Percentiles rank a stretch among this genome's conserved stretches.
Evolutionary conservation across 805 yeast species (phyloP).

Genomic region (Tetrapisispora phaffii): DNA sequence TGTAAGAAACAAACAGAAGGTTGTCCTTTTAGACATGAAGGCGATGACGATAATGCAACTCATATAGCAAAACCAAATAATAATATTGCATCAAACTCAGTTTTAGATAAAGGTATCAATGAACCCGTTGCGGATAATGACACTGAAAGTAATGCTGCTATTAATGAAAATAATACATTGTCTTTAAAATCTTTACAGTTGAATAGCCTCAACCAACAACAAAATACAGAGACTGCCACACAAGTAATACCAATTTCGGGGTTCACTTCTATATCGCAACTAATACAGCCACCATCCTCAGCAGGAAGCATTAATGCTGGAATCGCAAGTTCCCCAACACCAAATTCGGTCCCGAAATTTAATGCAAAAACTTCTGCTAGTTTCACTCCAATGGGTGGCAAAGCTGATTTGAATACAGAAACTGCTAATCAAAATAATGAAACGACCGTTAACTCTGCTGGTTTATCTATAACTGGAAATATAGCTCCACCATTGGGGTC

Average conservation of each 20-base stretch:
- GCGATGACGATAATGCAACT: slow-evolving; percentile 19
- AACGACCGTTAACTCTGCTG: neutral
- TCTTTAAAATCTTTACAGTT: neutral
- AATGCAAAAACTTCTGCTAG: slow-evolving; percentile 47
- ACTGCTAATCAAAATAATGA: neutral
- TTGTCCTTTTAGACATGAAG: slow-evolving; percentile 68
- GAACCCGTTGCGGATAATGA: slow-evolving; percentile 80
- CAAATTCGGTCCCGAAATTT: slow-evolving; percentile 30
- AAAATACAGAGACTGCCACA: neutral
- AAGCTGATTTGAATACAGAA: slow-evolving; percentile 2
- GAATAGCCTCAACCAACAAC: neutral
- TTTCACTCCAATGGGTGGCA: slow-evolving; percentile 36
- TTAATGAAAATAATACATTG: slow-evolving; percentile 41
- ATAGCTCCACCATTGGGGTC: slow-evolving; percentile 2
- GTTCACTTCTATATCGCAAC: neutral
- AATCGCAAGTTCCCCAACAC: slow-evolving; percentile 5
- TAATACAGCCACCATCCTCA: neutral
- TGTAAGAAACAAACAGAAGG: slow-evolving; percentile 85
- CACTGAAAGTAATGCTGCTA: slow-evolving; percentile 76
- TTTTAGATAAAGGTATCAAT: slow-evolving; percentile 71
- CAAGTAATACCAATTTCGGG: neutral
- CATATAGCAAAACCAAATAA: slow-evolving; percentile 24
- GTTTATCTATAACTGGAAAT: neutral
- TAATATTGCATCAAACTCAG: slow-evolving; percentile 57
- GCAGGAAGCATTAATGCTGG: neutral